Conservation (phyloP, 2,329 filamentous ascomycete species). For the Leptographium procerum region DNA sequence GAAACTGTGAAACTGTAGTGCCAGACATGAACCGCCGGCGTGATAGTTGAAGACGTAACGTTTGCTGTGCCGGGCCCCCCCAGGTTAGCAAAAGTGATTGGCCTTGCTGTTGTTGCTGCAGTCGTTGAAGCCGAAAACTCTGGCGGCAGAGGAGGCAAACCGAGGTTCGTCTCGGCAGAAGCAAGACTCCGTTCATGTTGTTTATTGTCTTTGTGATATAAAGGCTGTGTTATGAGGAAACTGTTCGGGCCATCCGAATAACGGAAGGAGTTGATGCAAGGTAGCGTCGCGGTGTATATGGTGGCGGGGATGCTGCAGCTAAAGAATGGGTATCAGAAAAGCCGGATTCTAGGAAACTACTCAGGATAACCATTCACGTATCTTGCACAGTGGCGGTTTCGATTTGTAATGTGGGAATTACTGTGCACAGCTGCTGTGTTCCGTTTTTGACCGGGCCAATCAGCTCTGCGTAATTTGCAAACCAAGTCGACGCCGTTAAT, state of each 20-base stretch:
- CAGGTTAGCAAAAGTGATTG: constrained; percentile 22
- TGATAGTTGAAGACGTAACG: neutral
- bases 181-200: constrained; percentile 30
- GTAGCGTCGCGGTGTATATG: neutral
- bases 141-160: constrained; percentile 29
- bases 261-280: too few species aligned
- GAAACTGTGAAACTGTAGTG: constrained; percentile 34
- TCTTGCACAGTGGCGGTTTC: neutral
- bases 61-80: constrained; percentile 15
- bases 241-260: too few species aligned
- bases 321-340: neutral
- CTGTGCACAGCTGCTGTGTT: constrained; percentile 1
- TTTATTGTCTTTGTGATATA: neutral
- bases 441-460: constrained; percentile 18
- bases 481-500: neutral
- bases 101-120: constrained; percentile 15
- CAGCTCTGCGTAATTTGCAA: constrained; percentile 17
- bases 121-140: constrained; percentile 26
- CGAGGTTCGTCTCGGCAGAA: constrained; percentile 24
- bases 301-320: neutral
- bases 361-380: neutral
- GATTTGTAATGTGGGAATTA: neutral
- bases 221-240: too few species aligned
- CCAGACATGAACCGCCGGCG: constrained; percentile 28
- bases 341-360: neutral